phyloP scores from a whole-genome alignment of 106 monocot species.

The Vanilla planifolia region DNA sequence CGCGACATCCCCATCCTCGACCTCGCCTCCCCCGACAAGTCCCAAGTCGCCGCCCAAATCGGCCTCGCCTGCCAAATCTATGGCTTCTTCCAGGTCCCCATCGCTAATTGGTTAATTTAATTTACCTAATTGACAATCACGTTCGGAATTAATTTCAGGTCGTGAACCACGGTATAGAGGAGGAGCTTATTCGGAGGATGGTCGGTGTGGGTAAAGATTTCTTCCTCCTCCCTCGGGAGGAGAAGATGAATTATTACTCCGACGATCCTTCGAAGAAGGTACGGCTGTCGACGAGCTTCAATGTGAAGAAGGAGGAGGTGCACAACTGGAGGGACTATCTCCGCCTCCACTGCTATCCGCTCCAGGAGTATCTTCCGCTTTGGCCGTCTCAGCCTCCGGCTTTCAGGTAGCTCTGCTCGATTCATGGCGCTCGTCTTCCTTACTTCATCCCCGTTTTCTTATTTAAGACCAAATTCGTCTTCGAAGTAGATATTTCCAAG shows the following conservation, averaged over 20 bases:
- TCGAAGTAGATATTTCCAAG: too few species aligned
- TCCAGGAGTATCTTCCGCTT: slow-evolving; percentile 53
- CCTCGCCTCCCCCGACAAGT: slow-evolving; percentile 24
- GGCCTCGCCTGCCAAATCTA: slow-evolving; percentile 45
- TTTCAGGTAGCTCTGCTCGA: slow-evolving; percentile 42
- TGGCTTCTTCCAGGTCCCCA: slow-evolving; percentile 80
- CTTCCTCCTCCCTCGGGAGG: slow-evolving; percentile 64
- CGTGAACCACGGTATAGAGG: slow-evolving; percentile 55
- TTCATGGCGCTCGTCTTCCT: too few species aligned
- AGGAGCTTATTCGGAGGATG: slow-evolving; percentile 31
- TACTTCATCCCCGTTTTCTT: too few species aligned
- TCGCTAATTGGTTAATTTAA: background rate
- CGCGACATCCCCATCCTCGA: slow-evolving; percentile 63
- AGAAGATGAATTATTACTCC: slow-evolving; percentile 69
- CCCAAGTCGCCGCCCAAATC: slow-evolving; percentile 24
- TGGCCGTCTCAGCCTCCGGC: slow-evolving; percentile 62
- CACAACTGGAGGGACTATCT: slow-evolving; percentile 86
- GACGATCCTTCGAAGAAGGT: slow-evolving; percentile 78
- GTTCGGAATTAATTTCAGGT: too few species aligned
- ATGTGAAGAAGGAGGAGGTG: slow-evolving; percentile 63
- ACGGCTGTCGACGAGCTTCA: slow-evolving; percentile 90
- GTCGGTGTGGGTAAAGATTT: slow-evolving; percentile 34
- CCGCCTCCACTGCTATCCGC: slow-evolving; percentile 78
- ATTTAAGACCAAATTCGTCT: too few species aligned
- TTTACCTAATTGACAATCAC: too few species aligned